Percentiles rank a stretch among this genome's conserved stretches.
phyloP scores from a whole-genome alignment of 164 flowering plant genomes.

The Tetrastigma voinierianum region DNA sequence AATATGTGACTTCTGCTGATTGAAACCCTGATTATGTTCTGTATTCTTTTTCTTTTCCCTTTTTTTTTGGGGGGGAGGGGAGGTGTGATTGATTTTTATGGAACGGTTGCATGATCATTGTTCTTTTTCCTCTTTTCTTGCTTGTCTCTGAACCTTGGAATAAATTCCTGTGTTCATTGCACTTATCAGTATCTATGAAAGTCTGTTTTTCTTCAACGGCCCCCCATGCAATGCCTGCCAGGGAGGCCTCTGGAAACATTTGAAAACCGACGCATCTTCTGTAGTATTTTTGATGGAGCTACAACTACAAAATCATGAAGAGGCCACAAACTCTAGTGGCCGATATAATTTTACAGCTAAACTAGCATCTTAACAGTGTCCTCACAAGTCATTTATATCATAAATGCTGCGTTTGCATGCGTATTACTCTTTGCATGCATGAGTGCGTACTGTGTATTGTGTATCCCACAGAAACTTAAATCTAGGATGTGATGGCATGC shows the following conservation, averaged over 20 bases:
- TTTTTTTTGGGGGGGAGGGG: too few relatives aligned
- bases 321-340: neutral
- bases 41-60: slow-evolving; percentile 15
- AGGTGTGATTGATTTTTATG: slow-evolving; percentile 28
- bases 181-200: slow-evolving; percentile 30
- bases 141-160: slow-evolving; percentile 46
- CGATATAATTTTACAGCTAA: neutral
- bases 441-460: too few relatives aligned
- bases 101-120: slow-evolving; percentile 21
- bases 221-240: slow-evolving; percentile 17
- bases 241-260: slow-evolving; percentile 20
- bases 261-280: slow-evolving; percentile 6
- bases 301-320: too few relatives aligned
- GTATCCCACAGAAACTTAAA: too few relatives aligned
- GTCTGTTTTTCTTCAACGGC: slow-evolving; percentile 30
- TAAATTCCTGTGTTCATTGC: slow-evolving; percentile 54
- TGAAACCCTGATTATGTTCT: slow-evolving; percentile 37
- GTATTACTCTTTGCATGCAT: too few relatives aligned
- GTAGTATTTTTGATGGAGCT: slow-evolving; percentile 8
- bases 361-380: slow-evolving; percentile 1
- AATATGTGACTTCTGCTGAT: slow-evolving; percentile 38
- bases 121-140: slow-evolving; percentile 18
- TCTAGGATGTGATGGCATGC: too few relatives aligned
- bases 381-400: too few relatives aligned
- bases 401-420: too few relatives aligned